A percentile compares a stretch with the other conserved stretches of the same genome.
Evolutionary conservation across 106 monocot genomes (phyloP).

Genomic region (Allium sativum): DNA sequence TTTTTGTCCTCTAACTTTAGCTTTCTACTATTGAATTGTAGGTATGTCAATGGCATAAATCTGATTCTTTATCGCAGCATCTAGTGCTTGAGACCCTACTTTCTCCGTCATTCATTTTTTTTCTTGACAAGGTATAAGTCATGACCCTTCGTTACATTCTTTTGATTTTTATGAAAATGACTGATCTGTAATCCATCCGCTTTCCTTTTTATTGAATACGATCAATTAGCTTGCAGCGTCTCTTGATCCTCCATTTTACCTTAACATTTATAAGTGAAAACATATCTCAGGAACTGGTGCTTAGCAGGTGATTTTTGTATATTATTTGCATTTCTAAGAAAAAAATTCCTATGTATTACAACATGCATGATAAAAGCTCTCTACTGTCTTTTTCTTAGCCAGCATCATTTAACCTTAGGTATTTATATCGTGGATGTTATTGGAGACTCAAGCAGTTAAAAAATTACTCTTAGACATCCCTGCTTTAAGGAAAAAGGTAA

Average conservation of each 20-base stretch:
- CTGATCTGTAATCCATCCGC: no score
- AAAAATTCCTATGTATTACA: background rate
- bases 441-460: constrained; percentile 97
- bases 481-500: constrained; percentile 80
- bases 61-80: constrained; percentile 79
- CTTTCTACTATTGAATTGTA: constrained; percentile 15
- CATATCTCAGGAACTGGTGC: constrained; percentile 98
- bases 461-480: constrained; percentile 88
- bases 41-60: constrained; percentile 98
- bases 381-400: background rate
- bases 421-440: constrained; percentile 54
- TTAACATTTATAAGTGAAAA: constrained; percentile 92
- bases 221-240: constrained; percentile 77
- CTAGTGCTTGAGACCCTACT: constrained; percentile 79
- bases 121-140: constrained; percentile 75
- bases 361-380: background rate
- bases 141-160: background rate
- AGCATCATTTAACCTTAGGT: background rate
- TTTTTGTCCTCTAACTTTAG: background rate
- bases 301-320: constrained; percentile 57
- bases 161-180: background rate
- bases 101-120: constrained; percentile 89
- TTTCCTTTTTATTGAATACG: no score
- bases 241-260: constrained; percentile 92
- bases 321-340: background rate